phyloP scores from a whole-genome alignment of 116 monocot species.

The Phalaenopsis hybrid region DNA sequence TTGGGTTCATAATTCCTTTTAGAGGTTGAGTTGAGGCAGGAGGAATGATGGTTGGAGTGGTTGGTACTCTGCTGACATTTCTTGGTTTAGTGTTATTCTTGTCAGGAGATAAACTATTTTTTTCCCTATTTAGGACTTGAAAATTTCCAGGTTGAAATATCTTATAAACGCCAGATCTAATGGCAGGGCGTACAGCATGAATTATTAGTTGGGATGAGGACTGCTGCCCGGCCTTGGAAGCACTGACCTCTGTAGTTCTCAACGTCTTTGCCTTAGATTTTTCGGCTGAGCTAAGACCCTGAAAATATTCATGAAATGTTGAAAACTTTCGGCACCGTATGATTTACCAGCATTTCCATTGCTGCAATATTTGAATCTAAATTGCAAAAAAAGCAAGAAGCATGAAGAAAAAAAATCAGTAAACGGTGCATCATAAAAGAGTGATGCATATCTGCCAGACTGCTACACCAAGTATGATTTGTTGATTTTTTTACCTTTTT shows the following conservation, averaged over 20 bases:
- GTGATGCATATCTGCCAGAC: background rate
- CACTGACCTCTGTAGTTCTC: conserved; percentile 18
- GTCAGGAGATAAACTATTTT: conserved; percentile 23
- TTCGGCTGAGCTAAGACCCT: conserved; percentile 41
- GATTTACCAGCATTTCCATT: background rate
- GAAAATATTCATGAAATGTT: conserved; percentile 2
- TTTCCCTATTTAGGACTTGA: conserved; percentile 53
- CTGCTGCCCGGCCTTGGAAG: conserved; percentile 22
- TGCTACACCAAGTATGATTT: background rate
- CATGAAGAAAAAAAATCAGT: background rate
- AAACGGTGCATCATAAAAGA: background rate
- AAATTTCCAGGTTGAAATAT: conserved; percentile 37
- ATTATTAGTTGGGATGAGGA: conserved; percentile 22
- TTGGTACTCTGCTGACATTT: conserved; percentile 9
- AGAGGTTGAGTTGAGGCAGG: background rate
- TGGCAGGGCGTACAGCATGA: conserved; percentile 18
- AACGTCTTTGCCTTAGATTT: conserved; percentile 38
- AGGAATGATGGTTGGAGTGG: conserved; percentile 6
- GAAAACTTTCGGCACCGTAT: background rate
- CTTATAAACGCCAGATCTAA: conserved; percentile 30
- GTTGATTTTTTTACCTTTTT: too few relatives aligned
- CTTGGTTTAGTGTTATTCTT: conserved; percentile 18
- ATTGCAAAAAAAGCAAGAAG: background rate
- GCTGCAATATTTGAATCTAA: background rate
- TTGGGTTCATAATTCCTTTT: background rate